Base-by-base conservation (phyloP, 2,329 filamentous ascomycete species). In the Plenodomus tracheiphilus region DNA sequence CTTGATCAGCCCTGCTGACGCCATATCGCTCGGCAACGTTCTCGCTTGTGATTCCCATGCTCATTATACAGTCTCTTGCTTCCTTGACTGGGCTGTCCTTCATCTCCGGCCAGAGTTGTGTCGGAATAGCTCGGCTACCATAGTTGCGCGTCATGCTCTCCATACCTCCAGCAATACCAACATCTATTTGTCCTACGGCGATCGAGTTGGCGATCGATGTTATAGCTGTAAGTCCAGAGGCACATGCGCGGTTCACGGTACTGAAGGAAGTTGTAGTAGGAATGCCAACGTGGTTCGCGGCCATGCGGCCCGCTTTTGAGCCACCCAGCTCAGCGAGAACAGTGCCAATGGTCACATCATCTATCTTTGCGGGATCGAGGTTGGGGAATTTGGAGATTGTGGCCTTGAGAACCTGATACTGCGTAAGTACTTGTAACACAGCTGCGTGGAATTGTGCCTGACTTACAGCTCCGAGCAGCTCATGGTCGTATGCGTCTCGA, bases 61-160 rank as follows among this genome's bases (percentile, higher is more conserved):
- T 85, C 92, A 96, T 95, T 69, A 97, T 84, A 70, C 92, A 96
- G 70, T 96, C 92, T 36, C 82, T 77, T 3, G 89, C 88, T 55
- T 95, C 86, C 64, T 87, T 80, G 9, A 82, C 80, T 1, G 75
- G 73, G 3, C 81, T 85, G 1, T 87, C 81, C 61, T 78, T 83
- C 52, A 96, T 75, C 43, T 82, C 85, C 0, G 87, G 85, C 90
- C 91, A 96, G 10, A 91, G 74, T 55, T 91, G 83, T 0, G 85
- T 86, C 0, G 92, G 92, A 37, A 97, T 94, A n/a, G 92, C 92
- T 48, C 85, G 79, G 20, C 79, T 84, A 43, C 86, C 91, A 74
- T 97, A 97, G 75, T 96, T 96, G 58, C 87, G 78, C 56, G 90
- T 96, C 92, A 97, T 97, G 75, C 88, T 93, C 81, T 97, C 92